phyloP scores from a whole-genome alignment of 225 moss, liverwort and hornwort species.

The Marchantia polymorpha region DNA sequence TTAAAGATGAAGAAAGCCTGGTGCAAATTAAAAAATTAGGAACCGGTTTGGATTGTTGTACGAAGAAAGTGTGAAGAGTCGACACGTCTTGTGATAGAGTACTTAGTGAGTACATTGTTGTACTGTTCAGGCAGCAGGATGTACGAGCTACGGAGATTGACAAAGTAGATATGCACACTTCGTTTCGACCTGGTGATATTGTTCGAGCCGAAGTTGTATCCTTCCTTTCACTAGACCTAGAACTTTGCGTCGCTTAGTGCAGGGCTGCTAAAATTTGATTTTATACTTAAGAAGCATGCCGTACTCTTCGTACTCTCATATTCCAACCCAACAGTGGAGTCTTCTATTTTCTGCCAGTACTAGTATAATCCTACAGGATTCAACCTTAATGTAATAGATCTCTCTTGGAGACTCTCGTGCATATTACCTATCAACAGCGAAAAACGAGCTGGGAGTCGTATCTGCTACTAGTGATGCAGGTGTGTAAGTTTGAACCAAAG shows the following conservation, averaged over 20 bases:
- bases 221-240: constrained; percentile 23
- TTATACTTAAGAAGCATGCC: too few relatives aligned
- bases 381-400: constrained; percentile 45
- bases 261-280: too few relatives aligned
- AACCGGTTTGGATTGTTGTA: too few relatives aligned
- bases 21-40: too few relatives aligned
- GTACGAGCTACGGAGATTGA: constrained; percentile 94
- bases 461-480: constrained; percentile 88
- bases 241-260: neutral
- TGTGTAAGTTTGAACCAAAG: constrained; percentile 25
- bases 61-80: neutral
- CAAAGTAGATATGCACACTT: constrained; percentile 93
- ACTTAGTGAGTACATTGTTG: constrained; percentile 2
- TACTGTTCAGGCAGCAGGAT: constrained; percentile 74
- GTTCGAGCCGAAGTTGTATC: constrained; percentile 96
- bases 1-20: neutral
- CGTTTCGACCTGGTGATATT: constrained; percentile 88
- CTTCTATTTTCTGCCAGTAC: neutral
- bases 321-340: too few relatives aligned
- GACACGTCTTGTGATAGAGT: neutral
- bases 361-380: neutral
- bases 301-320: too few relatives aligned
- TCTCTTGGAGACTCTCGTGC: constrained; percentile 96
- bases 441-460: constrained; percentile 91
- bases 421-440: constrained; percentile 93